phyloP scores from a whole-genome alignment of 169 alveolate genomes.

The Plasmodium blacklocki region DNA sequence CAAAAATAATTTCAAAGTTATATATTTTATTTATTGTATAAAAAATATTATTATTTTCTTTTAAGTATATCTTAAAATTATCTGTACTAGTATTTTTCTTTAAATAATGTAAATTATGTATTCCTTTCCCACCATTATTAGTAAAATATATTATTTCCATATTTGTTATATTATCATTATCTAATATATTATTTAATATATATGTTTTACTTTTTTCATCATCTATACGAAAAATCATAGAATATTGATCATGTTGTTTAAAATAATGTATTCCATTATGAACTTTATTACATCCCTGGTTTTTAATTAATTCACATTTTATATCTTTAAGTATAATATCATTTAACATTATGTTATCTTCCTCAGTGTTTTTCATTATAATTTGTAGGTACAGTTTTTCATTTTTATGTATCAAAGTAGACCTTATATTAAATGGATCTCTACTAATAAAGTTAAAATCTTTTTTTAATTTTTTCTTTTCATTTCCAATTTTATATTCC shows the following conservation, averaged over 20 bases:
- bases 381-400: slow-evolving; percentile 48
- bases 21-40: slow-evolving; percentile 46
- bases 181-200: slow-evolving; percentile 22
- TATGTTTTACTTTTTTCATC: slow-evolving; percentile 63
- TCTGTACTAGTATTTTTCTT: slow-evolving; percentile 47
- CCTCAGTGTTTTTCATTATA: slow-evolving; percentile 36
- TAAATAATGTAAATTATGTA: slow-evolving; percentile 58
- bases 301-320: slow-evolving; percentile 49
- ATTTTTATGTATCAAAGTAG: slow-evolving; percentile 32
- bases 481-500: slow-evolving; percentile 45
- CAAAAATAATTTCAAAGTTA: slow-evolving; percentile 71
- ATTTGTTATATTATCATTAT: slow-evolving; percentile 54
- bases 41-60: slow-evolving; percentile 19
- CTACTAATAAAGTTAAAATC: slow-evolving; percentile 60
- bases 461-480: slow-evolving; percentile 34
- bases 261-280: slow-evolving; percentile 62
- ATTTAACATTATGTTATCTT: slow-evolving; percentile 50
- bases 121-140: slow-evolving; percentile 53
- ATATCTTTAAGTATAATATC: slow-evolving; percentile 26
- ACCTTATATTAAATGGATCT: slow-evolving; percentile 37
- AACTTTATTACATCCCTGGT: slow-evolving; percentile 14
- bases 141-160: slow-evolving; percentile 64
- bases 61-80: slow-evolving; percentile 50
- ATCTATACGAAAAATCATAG: slow-evolving; percentile 58
- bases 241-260: slow-evolving; percentile 66